These are phyloP conservation scores for Xeromyces bisporus DNA, from an alignment of 495 filamentous ascomycete genomes.

Conservation along the genomic window DNA sequence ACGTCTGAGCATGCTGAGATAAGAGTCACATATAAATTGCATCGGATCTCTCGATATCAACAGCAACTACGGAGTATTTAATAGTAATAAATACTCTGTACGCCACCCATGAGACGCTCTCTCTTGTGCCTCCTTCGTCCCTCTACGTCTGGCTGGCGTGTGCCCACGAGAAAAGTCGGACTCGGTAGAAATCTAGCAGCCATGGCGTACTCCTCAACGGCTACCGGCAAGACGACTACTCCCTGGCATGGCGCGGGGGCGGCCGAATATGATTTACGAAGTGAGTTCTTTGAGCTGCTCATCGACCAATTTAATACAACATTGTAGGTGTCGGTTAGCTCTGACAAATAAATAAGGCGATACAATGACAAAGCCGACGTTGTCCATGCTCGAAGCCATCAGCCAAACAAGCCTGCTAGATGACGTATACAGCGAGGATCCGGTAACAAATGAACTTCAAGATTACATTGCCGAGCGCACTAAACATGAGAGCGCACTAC, in stretches of 20 bases:
- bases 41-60: neutral
- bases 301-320: constrained; percentile 6
- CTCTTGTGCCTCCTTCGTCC: constrained; percentile 5
- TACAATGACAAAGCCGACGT: constrained; percentile 72
- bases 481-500: constrained; percentile 47
- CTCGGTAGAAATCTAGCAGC: constrained; percentile 9
- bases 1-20: too few species aligned
- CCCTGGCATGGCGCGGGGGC: constrained; percentile 44
- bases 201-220: constrained; percentile 10
- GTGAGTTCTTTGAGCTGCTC: constrained; percentile 12
- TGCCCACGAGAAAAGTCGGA: constrained; percentile 1
- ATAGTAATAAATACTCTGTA: too few species aligned
- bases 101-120: neutral
- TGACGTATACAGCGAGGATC: constrained; percentile 73
- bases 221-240: constrained; percentile 13
- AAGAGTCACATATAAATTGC: too few species aligned
- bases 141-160: neutral
- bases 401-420: constrained; percentile 46
- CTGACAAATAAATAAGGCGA: constrained; percentile 38
- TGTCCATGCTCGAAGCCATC: constrained; percentile 57
- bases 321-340: neutral
- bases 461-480: constrained; percentile 50
- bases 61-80: too few species aligned
- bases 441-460: constrained; percentile 59
- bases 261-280: constrained; percentile 45